Evolutionary conservation across 768 basidiomycete genomes (phyloP).

Genomic region (Steccherinum ochraceum): DNA sequence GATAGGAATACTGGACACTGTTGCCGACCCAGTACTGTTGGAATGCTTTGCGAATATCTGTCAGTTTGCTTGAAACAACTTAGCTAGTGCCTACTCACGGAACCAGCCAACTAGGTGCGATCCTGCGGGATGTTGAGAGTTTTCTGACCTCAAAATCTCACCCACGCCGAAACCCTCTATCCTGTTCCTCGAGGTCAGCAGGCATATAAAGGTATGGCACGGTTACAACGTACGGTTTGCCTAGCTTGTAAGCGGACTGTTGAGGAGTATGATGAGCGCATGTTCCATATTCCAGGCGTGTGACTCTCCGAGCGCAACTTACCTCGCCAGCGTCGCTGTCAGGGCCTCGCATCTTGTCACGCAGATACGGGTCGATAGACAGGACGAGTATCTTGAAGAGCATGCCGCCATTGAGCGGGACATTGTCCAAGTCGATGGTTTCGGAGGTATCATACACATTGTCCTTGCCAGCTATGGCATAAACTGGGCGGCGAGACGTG

Average conservation of each 20-base stretch:
- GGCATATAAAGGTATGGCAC: not conserved
- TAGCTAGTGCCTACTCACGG: slow-evolving; percentile 25
- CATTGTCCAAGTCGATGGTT: slow-evolving; percentile 11
- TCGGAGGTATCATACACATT: slow-evolving; percentile 6
- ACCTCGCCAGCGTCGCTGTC: not conserved
- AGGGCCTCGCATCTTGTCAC: slow-evolving; percentile 9
- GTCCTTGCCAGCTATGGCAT: slow-evolving; percentile 9
- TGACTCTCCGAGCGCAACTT: slow-evolving; percentile 3
- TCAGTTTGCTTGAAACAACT: slow-evolving; percentile 39
- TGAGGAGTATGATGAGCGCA: not conserved
- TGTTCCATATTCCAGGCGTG: not conserved
- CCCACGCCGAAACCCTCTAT: slow-evolving; percentile 3
- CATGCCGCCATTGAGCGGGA: slow-evolving; percentile 10
- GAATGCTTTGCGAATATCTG: slow-evolving; percentile 30
- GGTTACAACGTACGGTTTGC: not conserved
- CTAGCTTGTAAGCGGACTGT: not conserved
- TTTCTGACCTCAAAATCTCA: slow-evolving; percentile 3
- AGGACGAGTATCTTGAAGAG: slow-evolving; percentile 11
- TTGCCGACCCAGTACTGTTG: slow-evolving; percentile 32
- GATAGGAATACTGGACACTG: slow-evolving; percentile 14
- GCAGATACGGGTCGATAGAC: slow-evolving; percentile 15
- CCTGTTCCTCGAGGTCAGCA: not conserved
- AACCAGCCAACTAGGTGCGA: slow-evolving; percentile 19
- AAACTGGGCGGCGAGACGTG: slow-evolving; percentile 1
- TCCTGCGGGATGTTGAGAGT: slow-evolving; percentile 12